Percentiles rank a stretch among this genome's conserved stretches.
phyloP scores from a whole-genome alignment of 2,329 filamentous ascomycete genomes.

The Claviceps digitariae region DNA sequence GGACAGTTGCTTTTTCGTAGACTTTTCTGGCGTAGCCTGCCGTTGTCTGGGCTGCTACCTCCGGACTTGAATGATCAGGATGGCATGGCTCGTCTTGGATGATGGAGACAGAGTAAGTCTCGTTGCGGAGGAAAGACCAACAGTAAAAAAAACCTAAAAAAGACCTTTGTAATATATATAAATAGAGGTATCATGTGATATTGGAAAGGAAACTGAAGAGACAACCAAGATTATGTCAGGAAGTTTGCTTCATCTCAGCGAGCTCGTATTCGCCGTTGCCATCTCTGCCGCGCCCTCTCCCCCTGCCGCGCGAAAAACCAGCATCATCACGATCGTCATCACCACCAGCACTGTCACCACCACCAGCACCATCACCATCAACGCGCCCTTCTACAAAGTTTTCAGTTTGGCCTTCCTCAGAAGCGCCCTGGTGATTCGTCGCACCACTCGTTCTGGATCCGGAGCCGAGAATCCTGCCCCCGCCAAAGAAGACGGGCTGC shows the following conservation, averaged over 20 bases:
- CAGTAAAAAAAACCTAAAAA: neutral
- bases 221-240: neutral
- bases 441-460: conserved; percentile 7
- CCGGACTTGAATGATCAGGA: too few relatives aligned
- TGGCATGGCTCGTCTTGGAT: too few relatives aligned
- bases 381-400: conserved; percentile 27
- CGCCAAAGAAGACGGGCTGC: conserved; percentile 75
- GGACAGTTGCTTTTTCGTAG: too few relatives aligned
- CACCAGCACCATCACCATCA: neutral
- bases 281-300: conserved; percentile 36
- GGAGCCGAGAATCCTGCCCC: conserved; percentile 27
- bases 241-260: conserved; percentile 33
- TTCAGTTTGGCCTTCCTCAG: conserved; percentile 10
- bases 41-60: too few relatives aligned
- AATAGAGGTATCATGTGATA: neutral
- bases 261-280: conserved; percentile 53
- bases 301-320: conserved; percentile 1
- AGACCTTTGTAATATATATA: too few relatives aligned
- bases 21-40: too few relatives aligned
- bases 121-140: too few relatives aligned
- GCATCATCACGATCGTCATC: neutral
- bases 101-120: too few relatives aligned
- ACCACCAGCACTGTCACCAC: neutral
- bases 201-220: neutral
- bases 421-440: conserved; percentile 11